Conservation (phyloP, 23 red algal genomes). For the Gracilaria domingensis region DNA sequence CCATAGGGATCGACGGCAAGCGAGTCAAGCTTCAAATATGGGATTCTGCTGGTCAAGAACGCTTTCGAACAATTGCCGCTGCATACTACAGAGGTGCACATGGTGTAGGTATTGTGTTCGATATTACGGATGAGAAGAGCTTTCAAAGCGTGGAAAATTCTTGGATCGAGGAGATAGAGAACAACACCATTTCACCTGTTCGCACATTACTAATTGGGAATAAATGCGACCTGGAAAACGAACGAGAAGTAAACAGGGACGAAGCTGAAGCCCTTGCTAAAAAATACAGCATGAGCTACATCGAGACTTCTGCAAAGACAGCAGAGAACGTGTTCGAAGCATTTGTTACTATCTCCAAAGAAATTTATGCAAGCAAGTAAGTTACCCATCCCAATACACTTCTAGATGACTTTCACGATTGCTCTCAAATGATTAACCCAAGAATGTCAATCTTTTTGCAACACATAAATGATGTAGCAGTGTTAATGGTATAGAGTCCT, state of each 20-base stretch:
- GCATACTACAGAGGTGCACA: slow-evolving; percentile 86
- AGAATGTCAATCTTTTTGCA: no score
- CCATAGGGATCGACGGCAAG: slow-evolving; percentile 68
- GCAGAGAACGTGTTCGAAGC: slow-evolving; percentile 59
- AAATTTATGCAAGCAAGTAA: slow-evolving; percentile 60
- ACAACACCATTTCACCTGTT: slow-evolving; percentile 40
- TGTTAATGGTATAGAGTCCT: slow-evolving; percentile 14
- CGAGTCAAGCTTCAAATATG: slow-evolving; percentile 93
- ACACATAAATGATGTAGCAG: not conserved
- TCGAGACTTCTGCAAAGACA: slow-evolving; percentile 84
- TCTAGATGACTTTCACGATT: not conserved
- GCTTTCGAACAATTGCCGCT: slow-evolving; percentile 79
- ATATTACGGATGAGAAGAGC: slow-evolving; percentile 54
- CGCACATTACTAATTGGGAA: slow-evolving; percentile 73
- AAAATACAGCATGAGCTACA: slow-evolving; percentile 56
- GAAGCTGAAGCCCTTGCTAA: slow-evolving; percentile 51
- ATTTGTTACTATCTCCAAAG: slow-evolving; percentile 58
- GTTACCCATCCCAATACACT: not conserved
- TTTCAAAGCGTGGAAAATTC: slow-evolving; percentile 51
- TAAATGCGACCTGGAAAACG: slow-evolving; percentile 51
- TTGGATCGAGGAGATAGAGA: slow-evolving; percentile 77
- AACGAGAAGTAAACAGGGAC: slow-evolving; percentile 43
- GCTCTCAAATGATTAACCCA: no score
- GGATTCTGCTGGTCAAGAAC: slow-evolving; percentile 89
- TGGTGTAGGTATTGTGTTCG: slow-evolving; percentile 79